These are phyloP conservation scores for Orbilia javanica DNA, from an alignment of 2,329 filamentous ascomycete species.

Conservation along the genomic window DNA sequence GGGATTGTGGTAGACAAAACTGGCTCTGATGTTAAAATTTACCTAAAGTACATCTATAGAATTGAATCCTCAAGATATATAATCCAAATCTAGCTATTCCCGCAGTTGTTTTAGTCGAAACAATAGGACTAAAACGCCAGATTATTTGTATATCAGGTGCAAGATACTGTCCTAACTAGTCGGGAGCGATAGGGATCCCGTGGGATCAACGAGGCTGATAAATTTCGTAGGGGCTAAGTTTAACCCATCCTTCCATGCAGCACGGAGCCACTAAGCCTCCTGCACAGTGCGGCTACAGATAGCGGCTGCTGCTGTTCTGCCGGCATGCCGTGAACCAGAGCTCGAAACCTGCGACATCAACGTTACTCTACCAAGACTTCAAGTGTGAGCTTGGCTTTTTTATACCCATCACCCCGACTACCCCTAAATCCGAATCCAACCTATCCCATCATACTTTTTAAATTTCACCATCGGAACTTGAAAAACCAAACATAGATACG, in stretches of 20 bases:
- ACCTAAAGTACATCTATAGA: no score
- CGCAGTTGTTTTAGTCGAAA: no score
- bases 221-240: background rate
- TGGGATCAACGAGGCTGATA: constrained; percentile 5
- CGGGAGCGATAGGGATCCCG: background rate
- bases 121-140: no score
- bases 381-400: background rate
- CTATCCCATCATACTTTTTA: background rate
- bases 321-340: no score
- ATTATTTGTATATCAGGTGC: background rate
- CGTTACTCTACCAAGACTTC: background rate
- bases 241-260: background rate
- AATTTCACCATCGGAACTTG: background rate
- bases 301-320: no score
- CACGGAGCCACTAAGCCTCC: background rate
- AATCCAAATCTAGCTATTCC: no score
- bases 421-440: no score
- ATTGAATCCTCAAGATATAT: no score
- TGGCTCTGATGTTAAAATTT: no score
- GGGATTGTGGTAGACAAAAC: background rate
- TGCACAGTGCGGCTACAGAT: background rate
- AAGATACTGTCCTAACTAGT: background rate
- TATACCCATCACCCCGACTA: background rate
- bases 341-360: background rate
- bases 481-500: background rate